phyloP scores from a whole-genome alignment of 805 yeast species.

The Candida rishiriensis region DNA sequence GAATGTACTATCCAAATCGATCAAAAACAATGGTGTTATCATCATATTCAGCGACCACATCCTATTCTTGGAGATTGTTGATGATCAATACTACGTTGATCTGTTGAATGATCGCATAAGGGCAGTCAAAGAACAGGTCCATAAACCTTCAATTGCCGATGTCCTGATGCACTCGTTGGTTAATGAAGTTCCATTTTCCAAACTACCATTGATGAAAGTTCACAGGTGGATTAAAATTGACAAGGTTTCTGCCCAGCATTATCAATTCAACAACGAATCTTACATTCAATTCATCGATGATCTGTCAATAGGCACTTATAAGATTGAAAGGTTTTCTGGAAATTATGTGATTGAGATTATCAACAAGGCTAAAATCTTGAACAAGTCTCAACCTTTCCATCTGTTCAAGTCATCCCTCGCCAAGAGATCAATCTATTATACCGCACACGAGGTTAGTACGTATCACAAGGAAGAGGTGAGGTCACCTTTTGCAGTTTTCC shows the following conservation, averaged over 20 bases:
- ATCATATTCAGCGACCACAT: constrained; percentile 80
- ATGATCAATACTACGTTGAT: constrained; percentile 35
- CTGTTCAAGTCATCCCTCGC: constrained; percentile 51
- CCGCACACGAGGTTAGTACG: constrained; percentile 60
- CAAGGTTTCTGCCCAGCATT: constrained; percentile 48
- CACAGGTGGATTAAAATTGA: constrained; percentile 61
- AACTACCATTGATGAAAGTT: constrained; percentile 68
- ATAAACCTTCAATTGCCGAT: constrained; percentile 64
- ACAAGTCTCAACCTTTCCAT: constrained; percentile 83
- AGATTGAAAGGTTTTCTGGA: constrained; percentile 22
- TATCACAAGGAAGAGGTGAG: constrained; percentile 52
- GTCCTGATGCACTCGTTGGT: constrained; percentile 84
- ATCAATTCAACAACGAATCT: constrained; percentile 26
- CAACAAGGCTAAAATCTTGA: constrained; percentile 66
- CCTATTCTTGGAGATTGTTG: constrained; percentile 54
- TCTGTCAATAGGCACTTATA: constrained; percentile 19
- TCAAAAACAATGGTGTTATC: constrained; percentile 46
- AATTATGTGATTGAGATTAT: constrained; percentile 49
- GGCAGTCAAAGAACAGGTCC: constrained; percentile 19
- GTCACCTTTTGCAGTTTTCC: constrained; percentile 60
- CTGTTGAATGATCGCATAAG: constrained; percentile 9
- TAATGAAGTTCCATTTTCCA: constrained; percentile 70
- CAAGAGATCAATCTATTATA: constrained; percentile 42
- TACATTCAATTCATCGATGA: constrained; percentile 26
- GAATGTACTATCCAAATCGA: constrained; percentile 22